Conservation (phyloP, 345 rosid genomes). For the Gossypium stocksii region DNA sequence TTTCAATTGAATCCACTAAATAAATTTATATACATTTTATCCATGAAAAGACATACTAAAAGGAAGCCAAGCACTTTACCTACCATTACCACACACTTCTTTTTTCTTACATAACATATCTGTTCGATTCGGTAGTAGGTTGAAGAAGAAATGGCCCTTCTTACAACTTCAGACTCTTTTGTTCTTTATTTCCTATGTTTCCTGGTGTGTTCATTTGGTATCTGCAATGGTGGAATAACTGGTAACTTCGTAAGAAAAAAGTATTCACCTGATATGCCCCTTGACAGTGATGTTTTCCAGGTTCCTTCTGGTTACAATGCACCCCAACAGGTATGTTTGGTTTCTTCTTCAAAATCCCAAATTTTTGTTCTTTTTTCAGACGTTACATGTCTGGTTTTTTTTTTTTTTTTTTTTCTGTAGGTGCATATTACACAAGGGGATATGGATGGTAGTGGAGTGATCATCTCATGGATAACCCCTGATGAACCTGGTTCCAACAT, state of each 20-base stretch:
- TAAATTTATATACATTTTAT: too few species aligned
- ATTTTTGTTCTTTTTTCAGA: not conserved
- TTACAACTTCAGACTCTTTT: not conserved
- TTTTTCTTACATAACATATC: not conserved
- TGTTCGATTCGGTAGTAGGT: not conserved
- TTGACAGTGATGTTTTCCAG: slow-evolving; percentile 65
- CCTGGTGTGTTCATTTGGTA: slow-evolving; percentile 18
- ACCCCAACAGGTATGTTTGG: slow-evolving; percentile 58
- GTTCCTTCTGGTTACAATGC: slow-evolving; percentile 75
- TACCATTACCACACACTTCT: too few species aligned
- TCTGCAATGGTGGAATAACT: slow-evolving; percentile 55
- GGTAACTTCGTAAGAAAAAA: slow-evolving; percentile 44
- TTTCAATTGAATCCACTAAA: too few species aligned
- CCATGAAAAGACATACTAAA: too few species aligned
- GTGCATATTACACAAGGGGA: slow-evolving; percentile 94
- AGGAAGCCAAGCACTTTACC: too few species aligned
- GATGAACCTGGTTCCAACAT: slow-evolving; percentile 64
- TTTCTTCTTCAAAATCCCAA: not conserved
- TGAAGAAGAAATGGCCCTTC: slow-evolving; percentile 1
- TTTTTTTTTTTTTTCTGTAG: slow-evolving; percentile 20
- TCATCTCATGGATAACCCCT: slow-evolving; percentile 76
- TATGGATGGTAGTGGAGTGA: slow-evolving; percentile 62
- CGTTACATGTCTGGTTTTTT: too few species aligned
- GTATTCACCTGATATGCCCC: slow-evolving; percentile 66
- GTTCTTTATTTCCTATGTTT: not conserved